Conservation (phyloP, 192 early-diverging fungal species). For the Rhizophagus sp. region DNA sequence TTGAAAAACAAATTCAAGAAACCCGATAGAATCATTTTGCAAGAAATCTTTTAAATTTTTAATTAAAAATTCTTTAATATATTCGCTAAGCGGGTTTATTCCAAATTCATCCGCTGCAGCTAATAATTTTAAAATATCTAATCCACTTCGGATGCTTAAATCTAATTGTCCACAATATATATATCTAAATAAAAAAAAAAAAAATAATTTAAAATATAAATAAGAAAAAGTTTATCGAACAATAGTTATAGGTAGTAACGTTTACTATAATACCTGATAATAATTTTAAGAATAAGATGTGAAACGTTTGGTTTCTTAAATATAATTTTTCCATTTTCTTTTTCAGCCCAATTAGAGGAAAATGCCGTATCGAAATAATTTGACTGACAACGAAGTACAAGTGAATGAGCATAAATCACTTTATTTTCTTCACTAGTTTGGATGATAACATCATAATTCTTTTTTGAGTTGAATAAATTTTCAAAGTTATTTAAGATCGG, state of each 20-base stretch:
- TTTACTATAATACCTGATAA: not conserved
- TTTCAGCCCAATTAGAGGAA: not conserved
- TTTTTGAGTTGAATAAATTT: no score
- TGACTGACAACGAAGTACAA: not conserved
- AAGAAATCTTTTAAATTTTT: no score
- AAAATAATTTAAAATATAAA: no score
- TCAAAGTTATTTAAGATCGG: no score
- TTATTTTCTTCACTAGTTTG: not conserved
- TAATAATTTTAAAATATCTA: not conserved
- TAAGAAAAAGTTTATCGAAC: no score
- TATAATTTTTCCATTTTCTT: not conserved
- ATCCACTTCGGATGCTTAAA: not conserved
- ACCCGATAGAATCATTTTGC: no score
- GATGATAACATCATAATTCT: not conserved
- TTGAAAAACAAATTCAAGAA: not conserved
- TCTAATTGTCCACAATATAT: not conserved
- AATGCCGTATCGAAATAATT: not conserved
- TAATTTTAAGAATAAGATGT: not conserved
- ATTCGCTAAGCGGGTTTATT: not conserved
- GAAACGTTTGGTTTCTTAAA: constrained; percentile 2
- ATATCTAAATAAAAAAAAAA: not conserved
- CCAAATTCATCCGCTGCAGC: not conserved
- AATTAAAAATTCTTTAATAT: not conserved
- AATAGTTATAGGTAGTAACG: no score
- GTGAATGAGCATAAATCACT: not conserved